Evolutionary conservation across 495 filamentous ascomycete genomes (phyloP), one percentile per base, ranked within the genome.

Genomic region (Margaritispora aquatica): DNA sequence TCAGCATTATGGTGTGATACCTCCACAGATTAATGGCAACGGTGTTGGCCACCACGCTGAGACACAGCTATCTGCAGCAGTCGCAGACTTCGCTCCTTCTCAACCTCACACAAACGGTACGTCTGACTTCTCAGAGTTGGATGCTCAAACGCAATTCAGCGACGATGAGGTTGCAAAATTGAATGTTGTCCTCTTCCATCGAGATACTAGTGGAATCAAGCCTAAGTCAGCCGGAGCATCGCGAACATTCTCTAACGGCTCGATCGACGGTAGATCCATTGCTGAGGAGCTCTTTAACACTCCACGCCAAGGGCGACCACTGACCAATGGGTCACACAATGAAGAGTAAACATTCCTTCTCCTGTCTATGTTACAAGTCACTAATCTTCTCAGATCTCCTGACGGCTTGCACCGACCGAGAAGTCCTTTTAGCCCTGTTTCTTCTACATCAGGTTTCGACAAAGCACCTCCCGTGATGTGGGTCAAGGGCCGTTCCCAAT

Each of bases 41-140:
- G 80, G 77, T 27, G 58, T 77, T 51, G 62, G 70, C 47, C 74
- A 68, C 31, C 64, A 67, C 10, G 64, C 74, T 0, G 80, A 81
- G 55, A 82, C 84, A 1, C 77, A 81, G 44, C 77, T 94, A 26
- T 92, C 88, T 22, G 87, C 89, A 8, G 76, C 81, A 19, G 89
- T 89, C 7, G 86, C 88, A 0, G 89, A 92, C 59, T 94, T 90
- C 66, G 79, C 86, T 21, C 89, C 89, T 54, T 78, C 76, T 27
- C 68, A 73, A 31, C 64, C 67, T 20, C 55, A 68, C 49, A 69
- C 72, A 38, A 81, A 79, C 66, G 63, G 61, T 27, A 68, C 71
- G 67, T 64, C 73, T 55, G 65, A 73, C 52, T 77, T 78, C 64
- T 68, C n/a, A n/a, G n/a, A n/a, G n/a, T n/a, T 74, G 69, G 71